Evolutionary conservation across 2,329 filamentous ascomycete genomes (phyloP).

Genomic region (Colletotrichum navitas): DNA sequence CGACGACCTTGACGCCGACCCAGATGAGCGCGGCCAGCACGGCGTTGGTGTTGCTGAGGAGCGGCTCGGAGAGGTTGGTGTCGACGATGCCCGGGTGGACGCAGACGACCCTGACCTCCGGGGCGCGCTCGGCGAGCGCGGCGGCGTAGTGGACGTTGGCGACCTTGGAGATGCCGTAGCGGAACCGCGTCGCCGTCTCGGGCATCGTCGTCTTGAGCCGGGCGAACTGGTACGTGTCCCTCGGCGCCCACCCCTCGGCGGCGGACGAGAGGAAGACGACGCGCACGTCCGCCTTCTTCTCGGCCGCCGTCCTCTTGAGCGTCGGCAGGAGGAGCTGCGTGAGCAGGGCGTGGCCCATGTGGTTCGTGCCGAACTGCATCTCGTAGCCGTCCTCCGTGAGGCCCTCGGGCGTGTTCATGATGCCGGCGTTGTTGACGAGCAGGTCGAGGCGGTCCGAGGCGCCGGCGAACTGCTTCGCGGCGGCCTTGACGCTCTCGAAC

Average conservation of each 20-base stretch:
- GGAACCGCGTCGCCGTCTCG: slow-evolving; percentile 44
- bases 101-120: slow-evolving; percentile 47
- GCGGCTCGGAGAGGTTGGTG: slow-evolving; percentile 45
- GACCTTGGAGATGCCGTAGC: slow-evolving; percentile 52
- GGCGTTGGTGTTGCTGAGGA: slow-evolving; percentile 92
- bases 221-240: slow-evolving; percentile 49
- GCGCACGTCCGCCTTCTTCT: slow-evolving; percentile 45
- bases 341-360: slow-evolving; percentile 48
- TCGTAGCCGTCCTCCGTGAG: slow-evolving; percentile 49
- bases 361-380: slow-evolving; percentile 50
- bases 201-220: slow-evolving; percentile 46
- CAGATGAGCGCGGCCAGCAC: slow-evolving; percentile 99
- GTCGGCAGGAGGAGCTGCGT: slow-evolving; percentile 45
- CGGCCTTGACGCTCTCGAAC: slow-evolving; percentile 39
- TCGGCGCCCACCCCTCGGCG: slow-evolving; percentile 45
- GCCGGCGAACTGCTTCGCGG: slow-evolving; percentile 35
- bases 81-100: slow-evolving; percentile 50
- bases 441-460: slow-evolving; percentile 48
- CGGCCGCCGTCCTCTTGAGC: slow-evolving; percentile 43
- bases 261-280: slow-evolving; percentile 49
- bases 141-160: slow-evolving; percentile 50
- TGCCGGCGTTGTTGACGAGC: slow-evolving; percentile 48
- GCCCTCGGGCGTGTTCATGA: slow-evolving; percentile 47
- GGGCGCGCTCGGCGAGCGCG: slow-evolving; percentile 48
- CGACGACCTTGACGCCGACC: slow-evolving; percentile 73